A percentile compares a stretch with the other conserved stretches of the same genome.
Evolutionary conservation across 495 filamentous ascomycete genomes (phyloP).

Genomic region (Clavariopsis aquatica): DNA sequence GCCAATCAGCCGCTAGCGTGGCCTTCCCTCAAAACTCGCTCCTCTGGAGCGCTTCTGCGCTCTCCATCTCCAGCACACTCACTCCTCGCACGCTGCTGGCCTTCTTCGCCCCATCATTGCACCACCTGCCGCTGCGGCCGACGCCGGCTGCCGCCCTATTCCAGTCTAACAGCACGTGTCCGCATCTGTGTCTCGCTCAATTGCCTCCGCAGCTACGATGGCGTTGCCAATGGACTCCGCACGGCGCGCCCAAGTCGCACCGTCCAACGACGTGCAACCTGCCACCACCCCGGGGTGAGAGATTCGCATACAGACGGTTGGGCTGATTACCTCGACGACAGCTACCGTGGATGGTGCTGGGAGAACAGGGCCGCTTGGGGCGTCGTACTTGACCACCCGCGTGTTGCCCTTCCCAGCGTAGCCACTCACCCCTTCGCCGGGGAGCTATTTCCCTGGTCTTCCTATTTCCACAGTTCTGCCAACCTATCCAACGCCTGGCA

Average conservation of each 20-base stretch:
- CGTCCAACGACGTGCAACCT: background rate
- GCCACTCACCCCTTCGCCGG: background rate
- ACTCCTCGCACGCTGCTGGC: background rate
- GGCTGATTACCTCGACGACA: background rate
- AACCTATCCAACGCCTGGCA: background rate
- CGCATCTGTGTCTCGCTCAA: background rate
- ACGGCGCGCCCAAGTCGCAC: background rate
- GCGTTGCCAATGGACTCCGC: background rate
- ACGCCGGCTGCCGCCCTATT: background rate
- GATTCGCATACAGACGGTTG: background rate
- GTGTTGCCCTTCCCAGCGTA: background rate
- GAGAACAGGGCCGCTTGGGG: background rate
- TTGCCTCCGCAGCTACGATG: background rate
- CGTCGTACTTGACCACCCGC: background rate
- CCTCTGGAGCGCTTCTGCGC: background rate
- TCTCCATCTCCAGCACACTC: background rate
- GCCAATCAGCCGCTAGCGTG: conserved; percentile 12
- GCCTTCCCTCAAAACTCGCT: conserved; percentile 1
- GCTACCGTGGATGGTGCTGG: background rate
- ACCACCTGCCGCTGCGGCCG: background rate
- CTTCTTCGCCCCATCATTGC: background rate
- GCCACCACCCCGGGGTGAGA: background rate
- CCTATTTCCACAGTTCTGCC: background rate
- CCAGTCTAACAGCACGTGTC: background rate
- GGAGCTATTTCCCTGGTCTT: background rate